phyloP scores from a whole-genome alignment of 73 alveolate species.

The Blepharisma japonicum region DNA sequence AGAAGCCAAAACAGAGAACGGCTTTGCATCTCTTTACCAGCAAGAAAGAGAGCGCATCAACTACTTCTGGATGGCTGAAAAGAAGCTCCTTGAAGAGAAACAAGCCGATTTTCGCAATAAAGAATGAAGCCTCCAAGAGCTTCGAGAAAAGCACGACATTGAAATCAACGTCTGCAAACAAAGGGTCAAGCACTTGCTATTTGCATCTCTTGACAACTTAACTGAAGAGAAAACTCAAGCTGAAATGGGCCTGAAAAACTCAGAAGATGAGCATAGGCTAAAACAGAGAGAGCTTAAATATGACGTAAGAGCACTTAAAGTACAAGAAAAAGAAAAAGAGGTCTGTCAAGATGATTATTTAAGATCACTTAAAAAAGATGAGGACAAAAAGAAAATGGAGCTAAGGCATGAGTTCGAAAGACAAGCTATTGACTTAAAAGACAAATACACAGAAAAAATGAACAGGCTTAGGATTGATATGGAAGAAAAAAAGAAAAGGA shows the following conservation, averaged over 20 bases:
- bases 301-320: conserved; percentile 89
- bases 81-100: conserved; percentile 90
- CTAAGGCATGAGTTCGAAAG: conserved; percentile 91
- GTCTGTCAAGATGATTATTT: conserved; percentile 87
- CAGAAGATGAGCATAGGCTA: conserved; percentile 94
- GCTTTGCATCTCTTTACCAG: conserved; percentile 84
- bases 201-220: conserved; percentile 88
- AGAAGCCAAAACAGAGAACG: conserved; percentile 81
- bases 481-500: conserved; percentile 85
- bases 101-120: conserved; percentile 92
- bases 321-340: conserved; percentile 91
- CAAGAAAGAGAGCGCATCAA: conserved; percentile 95
- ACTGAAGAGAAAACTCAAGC: conserved; percentile 93
- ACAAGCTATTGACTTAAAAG: conserved; percentile 86
- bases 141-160: conserved; percentile 90
- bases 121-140: conserved; percentile 93
- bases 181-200: conserved; percentile 90
- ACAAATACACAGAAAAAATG: conserved; percentile 92
- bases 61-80: conserved; percentile 96
- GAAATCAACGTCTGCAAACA: conserved; percentile 92
- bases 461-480: conserved; percentile 89
- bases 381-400: conserved; percentile 84
- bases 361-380: conserved; percentile 88
- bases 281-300: conserved; percentile 91
- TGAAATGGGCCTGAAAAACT: conserved; percentile 85